Evolutionary conservation across 768 basidiomycete genomes (phyloP).

Genomic region (Podaxis sp.): DNA sequence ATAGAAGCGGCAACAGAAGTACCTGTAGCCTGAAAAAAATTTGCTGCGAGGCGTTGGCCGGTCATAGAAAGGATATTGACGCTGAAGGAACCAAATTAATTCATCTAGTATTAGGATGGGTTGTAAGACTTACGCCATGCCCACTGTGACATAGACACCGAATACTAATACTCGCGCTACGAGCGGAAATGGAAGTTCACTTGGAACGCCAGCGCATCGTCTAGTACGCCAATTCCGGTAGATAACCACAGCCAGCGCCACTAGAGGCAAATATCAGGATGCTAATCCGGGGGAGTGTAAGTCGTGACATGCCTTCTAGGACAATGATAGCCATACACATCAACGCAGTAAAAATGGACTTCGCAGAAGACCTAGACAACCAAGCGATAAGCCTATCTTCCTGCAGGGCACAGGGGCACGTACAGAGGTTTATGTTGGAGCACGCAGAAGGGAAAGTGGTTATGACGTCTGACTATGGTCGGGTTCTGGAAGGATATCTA

Average conservation of each 20-base stretch:
- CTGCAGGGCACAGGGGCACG: neutral
- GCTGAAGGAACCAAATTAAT: slow-evolving; percentile 14
- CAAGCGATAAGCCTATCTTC: neutral
- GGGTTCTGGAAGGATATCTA: slow-evolving; percentile 29
- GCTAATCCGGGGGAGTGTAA: neutral
- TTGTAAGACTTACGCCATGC: slow-evolving; percentile 28
- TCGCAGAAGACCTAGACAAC: slow-evolving; percentile 21
- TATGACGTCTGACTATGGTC: slow-evolving; percentile 24
- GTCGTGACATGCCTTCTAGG: slow-evolving; percentile 26
- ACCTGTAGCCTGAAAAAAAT: slow-evolving; percentile 36
- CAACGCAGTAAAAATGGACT: slow-evolving; percentile 26
- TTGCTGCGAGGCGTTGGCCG: slow-evolving; percentile 23
- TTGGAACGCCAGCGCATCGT: slow-evolving; percentile 27
- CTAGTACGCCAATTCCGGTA: slow-evolving; percentile 32
- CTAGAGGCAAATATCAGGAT: slow-evolving; percentile 18
- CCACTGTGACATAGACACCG: slow-evolving; percentile 31
- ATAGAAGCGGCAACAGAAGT: slow-evolving; percentile 2
- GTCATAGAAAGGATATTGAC: slow-evolving; percentile 31
- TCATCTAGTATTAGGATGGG: neutral
- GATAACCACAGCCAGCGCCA: slow-evolving; percentile 27
- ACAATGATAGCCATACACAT: slow-evolving; percentile 29
- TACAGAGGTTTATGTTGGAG: slow-evolving; percentile 23
- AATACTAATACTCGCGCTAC: slow-evolving; percentile 34
- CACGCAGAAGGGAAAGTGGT: slow-evolving; percentile 30
- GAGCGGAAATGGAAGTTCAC: slow-evolving; percentile 26